Evolutionary conservation across 805 yeast genomes (phyloP), one percentile per base, ranked within the genome.

Genomic region (Jamesozyma hellenica): DNA sequence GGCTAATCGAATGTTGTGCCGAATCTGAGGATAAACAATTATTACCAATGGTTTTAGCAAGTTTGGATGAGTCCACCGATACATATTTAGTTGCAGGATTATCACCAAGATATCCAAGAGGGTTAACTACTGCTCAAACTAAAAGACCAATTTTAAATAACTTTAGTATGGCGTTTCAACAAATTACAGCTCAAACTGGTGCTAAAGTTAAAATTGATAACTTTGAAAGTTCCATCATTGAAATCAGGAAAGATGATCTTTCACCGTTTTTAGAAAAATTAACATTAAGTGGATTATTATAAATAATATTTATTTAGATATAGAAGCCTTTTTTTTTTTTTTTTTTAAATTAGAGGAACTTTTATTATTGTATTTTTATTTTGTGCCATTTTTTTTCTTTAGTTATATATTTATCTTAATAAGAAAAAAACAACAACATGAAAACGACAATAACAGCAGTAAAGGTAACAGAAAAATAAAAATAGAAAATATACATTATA

Each of bases 191-290:
- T 34, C 74, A 75, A 16, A 82, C 95, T 5, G 90, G 87, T 32
- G 96, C 96, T 3, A 78, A 82, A 50, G 87, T 87, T 15, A 72
- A 90, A 52, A 82, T 92, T 45, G 97, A 92, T 58, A 86, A 95
- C 53, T 92, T 92, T 62, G 97, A 92, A 57, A 83, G 94, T 47
- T 78, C 96, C 3, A 84, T 92, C 17, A 86, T 92, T 33, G 96
- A 92, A 63, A 79, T 92, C 32, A 65, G 85, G 43, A 81, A 79
- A 53, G 95, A 88, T 36, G 98, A 92, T 57, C 65, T 92, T 46
- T 69, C 86, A 4, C 84, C 95, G 36, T 92, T 92, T 54, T 63
- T 92, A 44, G 97, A 92, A 56, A 75, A 77, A 42, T 65, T 90
- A 45, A 84, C 95, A 10, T 58, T 82, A 36, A 80, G 87, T 64